Evolutionary conservation across 2,329 filamentous ascomycete species (phyloP).

Genomic region (Colletotrichum sansevieriae): DNA sequence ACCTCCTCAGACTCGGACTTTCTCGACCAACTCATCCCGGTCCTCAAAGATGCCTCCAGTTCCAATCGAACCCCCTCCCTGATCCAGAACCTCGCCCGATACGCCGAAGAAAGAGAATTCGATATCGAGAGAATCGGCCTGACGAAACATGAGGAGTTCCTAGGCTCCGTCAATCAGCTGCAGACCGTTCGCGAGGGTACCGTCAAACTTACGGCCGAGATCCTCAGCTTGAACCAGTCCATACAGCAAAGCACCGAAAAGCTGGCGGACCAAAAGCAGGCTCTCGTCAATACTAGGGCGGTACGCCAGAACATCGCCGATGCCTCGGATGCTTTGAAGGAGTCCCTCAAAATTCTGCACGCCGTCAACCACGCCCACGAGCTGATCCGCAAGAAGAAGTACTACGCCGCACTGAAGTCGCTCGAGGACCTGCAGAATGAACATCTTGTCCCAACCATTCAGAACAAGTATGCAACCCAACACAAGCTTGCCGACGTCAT

Average conservation of each 20-base stretch:
- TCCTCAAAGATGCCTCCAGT: slow-evolving; percentile 88
- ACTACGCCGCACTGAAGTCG: slow-evolving; percentile 93
- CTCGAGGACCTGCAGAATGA: slow-evolving; percentile 97
- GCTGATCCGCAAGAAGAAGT: slow-evolving; percentile 90
- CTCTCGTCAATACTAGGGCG: slow-evolving; percentile 89
- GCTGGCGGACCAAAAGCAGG: slow-evolving; percentile 93
- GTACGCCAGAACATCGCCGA: slow-evolving; percentile 97
- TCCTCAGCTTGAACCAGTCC: slow-evolving; percentile 90
- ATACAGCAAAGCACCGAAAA: slow-evolving; percentile 96
- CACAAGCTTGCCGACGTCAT: slow-evolving; percentile 97
- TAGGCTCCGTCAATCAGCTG: slow-evolving; percentile 93
- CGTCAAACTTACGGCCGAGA: slow-evolving; percentile 88
- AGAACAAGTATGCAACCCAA: slow-evolving; percentile 89
- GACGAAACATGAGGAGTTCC: slow-evolving; percentile 96
- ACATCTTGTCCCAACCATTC: slow-evolving; percentile 79
- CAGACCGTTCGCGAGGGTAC: slow-evolving; percentile 92
- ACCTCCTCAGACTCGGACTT: slow-evolving; percentile 94
- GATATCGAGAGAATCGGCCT: slow-evolving; percentile 96
- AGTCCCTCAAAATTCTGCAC: slow-evolving; percentile 91
- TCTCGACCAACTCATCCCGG: slow-evolving; percentile 93
- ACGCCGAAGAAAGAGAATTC: slow-evolving; percentile 86
- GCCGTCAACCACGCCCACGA: slow-evolving; percentile 96
- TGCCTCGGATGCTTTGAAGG: slow-evolving; percentile 86
- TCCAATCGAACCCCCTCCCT: slow-evolving; percentile 80
- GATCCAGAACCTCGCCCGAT: slow-evolving; percentile 82